Conservation (phyloP, 179 eudicot species). For the Spergularia azorica region DNA sequence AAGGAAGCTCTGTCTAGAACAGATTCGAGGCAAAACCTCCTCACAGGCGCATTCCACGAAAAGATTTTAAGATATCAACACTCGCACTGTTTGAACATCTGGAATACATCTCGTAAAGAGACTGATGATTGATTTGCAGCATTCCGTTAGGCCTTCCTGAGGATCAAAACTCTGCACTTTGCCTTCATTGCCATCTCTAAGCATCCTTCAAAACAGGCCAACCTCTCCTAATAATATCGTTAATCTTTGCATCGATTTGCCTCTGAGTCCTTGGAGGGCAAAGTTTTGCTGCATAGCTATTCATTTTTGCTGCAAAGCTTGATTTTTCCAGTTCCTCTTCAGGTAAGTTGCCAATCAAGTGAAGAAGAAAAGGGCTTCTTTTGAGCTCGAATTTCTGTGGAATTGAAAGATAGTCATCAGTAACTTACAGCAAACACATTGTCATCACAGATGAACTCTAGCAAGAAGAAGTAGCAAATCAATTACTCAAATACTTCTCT, state of each 20-base stretch:
- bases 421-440: not conserved
- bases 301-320: conserved; percentile 77
- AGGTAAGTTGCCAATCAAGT: conserved; percentile 87
- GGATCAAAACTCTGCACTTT: not conserved
- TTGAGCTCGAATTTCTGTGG: conserved; percentile 94
- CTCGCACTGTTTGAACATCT: not conserved
- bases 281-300: conserved; percentile 89
- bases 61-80: not conserved
- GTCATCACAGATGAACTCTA: not conserved
- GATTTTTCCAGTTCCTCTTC: conserved; percentile 88
- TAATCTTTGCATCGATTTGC: conserved; percentile 73
- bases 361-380: conserved; percentile 79
- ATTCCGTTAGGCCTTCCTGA: not conserved
- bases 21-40: not conserved
- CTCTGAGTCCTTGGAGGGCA: conserved; percentile 71
- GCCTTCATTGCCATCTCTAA: conserved; percentile 25
- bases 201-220: conserved; percentile 86
- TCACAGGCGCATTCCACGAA: not conserved
- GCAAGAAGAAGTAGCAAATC: not conserved
- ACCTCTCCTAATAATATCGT: conserved; percentile 74
- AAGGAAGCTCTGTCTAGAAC: no score
- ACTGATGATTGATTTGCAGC: not conserved
- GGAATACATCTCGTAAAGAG: not conserved
- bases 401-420: conserved; percentile 11
- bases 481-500: not conserved